These are phyloP conservation scores for Osmanthus fragrans DNA, from an alignment of 257 asterid genomes.

Conservation along the genomic window DNA sequence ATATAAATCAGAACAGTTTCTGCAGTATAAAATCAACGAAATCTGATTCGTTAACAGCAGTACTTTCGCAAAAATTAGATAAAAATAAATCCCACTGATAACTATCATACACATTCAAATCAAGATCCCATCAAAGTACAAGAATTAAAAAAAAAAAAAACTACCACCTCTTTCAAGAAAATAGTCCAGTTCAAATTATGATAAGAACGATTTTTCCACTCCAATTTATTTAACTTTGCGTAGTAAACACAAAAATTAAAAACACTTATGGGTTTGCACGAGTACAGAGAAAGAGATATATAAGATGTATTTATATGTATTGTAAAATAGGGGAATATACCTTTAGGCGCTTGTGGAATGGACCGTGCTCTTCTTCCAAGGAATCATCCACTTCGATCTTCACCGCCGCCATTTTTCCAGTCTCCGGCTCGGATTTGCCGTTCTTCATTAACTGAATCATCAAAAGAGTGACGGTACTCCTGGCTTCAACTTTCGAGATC, in stretches of 20 bases:
- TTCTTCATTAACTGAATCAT: constrained; percentile 49
- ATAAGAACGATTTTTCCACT: not conserved
- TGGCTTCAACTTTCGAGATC: not conserved
- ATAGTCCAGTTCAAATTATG: not conserved
- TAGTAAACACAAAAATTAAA: not conserved
- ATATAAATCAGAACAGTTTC: not conserved
- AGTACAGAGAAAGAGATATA: not conserved
- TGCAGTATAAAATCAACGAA: not conserved
- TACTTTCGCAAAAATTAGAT: not conserved
- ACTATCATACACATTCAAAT: not conserved
- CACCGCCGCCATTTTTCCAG: constrained; percentile 40
- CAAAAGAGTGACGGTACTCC: not conserved
- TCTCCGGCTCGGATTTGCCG: constrained; percentile 23
- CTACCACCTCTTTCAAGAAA: not conserved
- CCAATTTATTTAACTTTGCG: not conserved
- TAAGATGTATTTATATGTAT: not conserved
- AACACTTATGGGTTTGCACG: not conserved
- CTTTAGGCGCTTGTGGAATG: constrained; percentile 47
- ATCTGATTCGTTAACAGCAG: not conserved
- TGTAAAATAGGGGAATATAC: constrained; percentile 14
- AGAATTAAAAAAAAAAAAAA: not conserved
- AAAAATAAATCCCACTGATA: not conserved
- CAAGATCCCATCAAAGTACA: not conserved
- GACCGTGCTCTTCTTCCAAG: constrained; percentile 46
- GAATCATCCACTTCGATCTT: constrained; percentile 45